Percentiles rank a stretch among this genome's conserved stretches.
These are phyloP conservation scores for Ceratobasidium sp. DNA, from an alignment of 1,284 basidiomycete genomes.

Conservation along the genomic window DNA sequence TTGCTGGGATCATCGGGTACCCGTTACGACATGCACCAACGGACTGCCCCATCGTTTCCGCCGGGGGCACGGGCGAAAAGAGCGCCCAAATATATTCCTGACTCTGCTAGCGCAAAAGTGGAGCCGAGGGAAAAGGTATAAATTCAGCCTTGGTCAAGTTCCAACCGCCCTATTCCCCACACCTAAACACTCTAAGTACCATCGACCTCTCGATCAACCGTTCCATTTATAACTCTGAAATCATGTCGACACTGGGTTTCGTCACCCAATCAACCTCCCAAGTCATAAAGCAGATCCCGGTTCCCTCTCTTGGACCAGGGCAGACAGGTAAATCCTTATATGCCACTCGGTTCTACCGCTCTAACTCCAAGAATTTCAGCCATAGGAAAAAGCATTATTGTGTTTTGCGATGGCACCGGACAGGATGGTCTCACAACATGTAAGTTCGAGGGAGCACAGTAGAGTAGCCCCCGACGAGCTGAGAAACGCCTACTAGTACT, in stretches of 20 bases:
- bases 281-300: not conserved
- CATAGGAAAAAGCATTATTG: slow-evolving; percentile 21
- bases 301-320: not conserved
- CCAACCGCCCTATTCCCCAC: not conserved
- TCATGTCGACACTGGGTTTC: not conserved
- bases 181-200: not conserved
- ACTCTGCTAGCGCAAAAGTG: not conserved
- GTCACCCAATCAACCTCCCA: not conserved
- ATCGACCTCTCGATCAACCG: not conserved
- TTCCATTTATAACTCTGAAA: too few relatives aligned
- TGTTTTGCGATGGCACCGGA: slow-evolving; percentile 34
- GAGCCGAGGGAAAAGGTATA: not conserved
- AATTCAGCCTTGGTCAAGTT: not conserved
- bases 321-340: not conserved
- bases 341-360: too few relatives aligned
- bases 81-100: not conserved
- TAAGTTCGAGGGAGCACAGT: not conserved
- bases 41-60: not conserved
- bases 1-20: not conserved
- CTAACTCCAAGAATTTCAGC: not conserved
- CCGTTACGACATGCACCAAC: not conserved
- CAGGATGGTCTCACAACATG: slow-evolving; percentile 33
- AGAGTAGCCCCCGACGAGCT: not conserved
- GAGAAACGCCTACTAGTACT: not conserved
- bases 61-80: not conserved